These are phyloP conservation scores for Blechomonas ayalai DNA, from an alignment of 208 protist species.

Conservation along the genomic window DNA sequence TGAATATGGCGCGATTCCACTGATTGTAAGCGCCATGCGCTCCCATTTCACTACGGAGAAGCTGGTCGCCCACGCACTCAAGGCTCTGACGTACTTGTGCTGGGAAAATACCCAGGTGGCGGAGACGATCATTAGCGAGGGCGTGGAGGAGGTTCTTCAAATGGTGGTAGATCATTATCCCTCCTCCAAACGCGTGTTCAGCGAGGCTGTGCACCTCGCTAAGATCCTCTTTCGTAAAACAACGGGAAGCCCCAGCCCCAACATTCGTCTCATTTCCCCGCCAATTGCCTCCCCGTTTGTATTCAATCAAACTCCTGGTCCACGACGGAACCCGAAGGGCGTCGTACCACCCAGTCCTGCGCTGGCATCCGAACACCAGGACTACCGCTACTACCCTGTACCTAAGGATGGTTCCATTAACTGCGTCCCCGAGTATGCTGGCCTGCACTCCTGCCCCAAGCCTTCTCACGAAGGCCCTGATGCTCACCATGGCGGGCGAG, in stretches of 20 bases:
- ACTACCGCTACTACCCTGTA: slow-evolving; percentile 29
- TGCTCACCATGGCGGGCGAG: too few relatives aligned
- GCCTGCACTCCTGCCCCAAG: too few relatives aligned
- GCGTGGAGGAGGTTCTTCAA: slow-evolving; percentile 72
- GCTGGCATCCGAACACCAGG: slow-evolving; percentile 17
- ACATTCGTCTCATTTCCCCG: slow-evolving; percentile 49
- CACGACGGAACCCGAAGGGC: slow-evolving; percentile 2
- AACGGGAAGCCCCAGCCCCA: slow-evolving; percentile 55
- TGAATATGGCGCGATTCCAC: slow-evolving; percentile 76
- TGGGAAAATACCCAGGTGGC: slow-evolving; percentile 87
- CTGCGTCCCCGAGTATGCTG: too few relatives aligned
- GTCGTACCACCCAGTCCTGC: slow-evolving; percentile 47
- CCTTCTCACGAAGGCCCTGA: too few relatives aligned
- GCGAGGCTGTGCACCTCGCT: slow-evolving; percentile 82
- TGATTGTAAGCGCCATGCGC: slow-evolving; percentile 84
- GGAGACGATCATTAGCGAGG: slow-evolving; percentile 76
- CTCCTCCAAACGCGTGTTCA: slow-evolving; percentile 60
- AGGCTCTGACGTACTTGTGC: slow-evolving; percentile 89
- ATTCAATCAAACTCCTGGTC: slow-evolving; percentile 51
- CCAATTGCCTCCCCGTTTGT: slow-evolving; percentile 66
- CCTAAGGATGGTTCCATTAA: too few relatives aligned
- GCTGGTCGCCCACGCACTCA: slow-evolving; percentile 86
- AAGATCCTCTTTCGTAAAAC: slow-evolving; percentile 88
- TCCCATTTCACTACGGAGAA: slow-evolving; percentile 79
- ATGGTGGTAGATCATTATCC: slow-evolving; percentile 62